Evolutionary conservation across 1,284 basidiomycete genomes (phyloP).

Genomic region (Cystobasidium slooffiae): DNA sequence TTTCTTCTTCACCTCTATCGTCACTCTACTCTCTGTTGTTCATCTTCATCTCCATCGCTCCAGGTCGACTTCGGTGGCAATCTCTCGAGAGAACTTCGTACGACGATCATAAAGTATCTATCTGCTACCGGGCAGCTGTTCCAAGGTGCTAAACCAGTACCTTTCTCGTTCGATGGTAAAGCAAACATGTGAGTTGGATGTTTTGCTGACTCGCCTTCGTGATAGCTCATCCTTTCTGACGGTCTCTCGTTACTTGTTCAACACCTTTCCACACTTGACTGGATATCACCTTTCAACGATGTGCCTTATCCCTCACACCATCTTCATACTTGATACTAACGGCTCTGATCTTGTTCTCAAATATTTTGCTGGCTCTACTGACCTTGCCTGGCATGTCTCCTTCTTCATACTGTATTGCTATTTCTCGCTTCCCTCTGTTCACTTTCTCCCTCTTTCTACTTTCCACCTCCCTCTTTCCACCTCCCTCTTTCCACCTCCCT

Average conservation of each 20-base stretch:
- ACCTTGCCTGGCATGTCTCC: neutral
- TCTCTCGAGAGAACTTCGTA: neutral
- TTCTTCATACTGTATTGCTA: neutral
- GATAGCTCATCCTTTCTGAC: neutral
- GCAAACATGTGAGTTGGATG: conserved; percentile 10
- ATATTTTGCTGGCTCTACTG: neutral
- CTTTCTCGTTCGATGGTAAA: conserved; percentile 16
- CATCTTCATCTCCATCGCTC: neutral
- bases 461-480: neutral
- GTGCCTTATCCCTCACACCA: too few species aligned
- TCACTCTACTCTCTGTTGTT: neutral
- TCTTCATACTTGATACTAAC: too few species aligned
- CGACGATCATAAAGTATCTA: conserved; percentile 15
- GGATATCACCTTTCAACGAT: neutral
- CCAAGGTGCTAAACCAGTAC: conserved; percentile 11
- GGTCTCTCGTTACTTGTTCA: neutral
- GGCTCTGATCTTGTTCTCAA: too few species aligned
- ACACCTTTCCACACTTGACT: neutral
- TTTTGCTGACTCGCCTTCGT: too few species aligned
- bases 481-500: conserved; percentile 6
- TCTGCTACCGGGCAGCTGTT: conserved; percentile 7
- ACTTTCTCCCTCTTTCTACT: neutral
- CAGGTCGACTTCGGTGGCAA: conserved; percentile 14
- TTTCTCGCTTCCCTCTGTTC: neutral
- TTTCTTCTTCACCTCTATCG: neutral